Conservation (phyloP, 1,284 basidiomycete species). For the Cystobasidium pallidum region DNA sequence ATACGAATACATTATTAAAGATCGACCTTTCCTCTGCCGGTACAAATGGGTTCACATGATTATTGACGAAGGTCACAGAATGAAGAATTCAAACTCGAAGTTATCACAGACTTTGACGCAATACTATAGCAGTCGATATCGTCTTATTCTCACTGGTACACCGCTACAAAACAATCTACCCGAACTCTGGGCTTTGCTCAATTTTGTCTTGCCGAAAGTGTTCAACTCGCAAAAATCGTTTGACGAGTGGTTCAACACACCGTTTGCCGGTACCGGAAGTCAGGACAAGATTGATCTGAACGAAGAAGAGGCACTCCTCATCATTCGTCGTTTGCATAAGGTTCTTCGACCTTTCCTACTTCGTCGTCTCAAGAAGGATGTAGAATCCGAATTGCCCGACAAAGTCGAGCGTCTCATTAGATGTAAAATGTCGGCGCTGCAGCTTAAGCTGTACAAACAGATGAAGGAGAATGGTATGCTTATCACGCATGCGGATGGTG, state of each 20-base stretch:
- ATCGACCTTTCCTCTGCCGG: slow-evolving; percentile 83
- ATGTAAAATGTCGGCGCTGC: slow-evolving; percentile 93
- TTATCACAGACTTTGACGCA: slow-evolving; percentile 89
- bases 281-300: slow-evolving; percentile 98
- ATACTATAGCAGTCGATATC: slow-evolving; percentile 89
- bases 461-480: slow-evolving; percentile 95
- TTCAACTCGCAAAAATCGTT: slow-evolving; percentile 99
- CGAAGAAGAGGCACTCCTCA: slow-evolving; percentile 98
- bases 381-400: slow-evolving; percentile 95
- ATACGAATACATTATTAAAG: slow-evolving; percentile 99
- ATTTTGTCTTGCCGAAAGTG: slow-evolving; percentile 96
- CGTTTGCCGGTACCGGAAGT: slow-evolving; percentile 95
- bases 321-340: slow-evolving; percentile 97
- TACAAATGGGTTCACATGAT: slow-evolving; percentile 99
- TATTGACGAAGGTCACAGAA: slow-evolving; percentile 98
- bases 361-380: slow-evolving; percentile 96
- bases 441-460: slow-evolving; percentile 93
- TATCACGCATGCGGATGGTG: slow-evolving; percentile 57
- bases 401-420: slow-evolving; percentile 99
- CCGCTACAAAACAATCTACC: slow-evolving; percentile 94
- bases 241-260: slow-evolving; percentile 99
- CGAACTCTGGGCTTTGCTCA: slow-evolving; percentile 96
- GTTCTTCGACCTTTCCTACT: slow-evolving; percentile 96
- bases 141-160: slow-evolving; percentile 95
- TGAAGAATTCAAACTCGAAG: slow-evolving; percentile 99